Base-by-base conservation (phyloP, 2,329 filamentous ascomycete genomes). In the Fusarium coffeatum region DNA sequence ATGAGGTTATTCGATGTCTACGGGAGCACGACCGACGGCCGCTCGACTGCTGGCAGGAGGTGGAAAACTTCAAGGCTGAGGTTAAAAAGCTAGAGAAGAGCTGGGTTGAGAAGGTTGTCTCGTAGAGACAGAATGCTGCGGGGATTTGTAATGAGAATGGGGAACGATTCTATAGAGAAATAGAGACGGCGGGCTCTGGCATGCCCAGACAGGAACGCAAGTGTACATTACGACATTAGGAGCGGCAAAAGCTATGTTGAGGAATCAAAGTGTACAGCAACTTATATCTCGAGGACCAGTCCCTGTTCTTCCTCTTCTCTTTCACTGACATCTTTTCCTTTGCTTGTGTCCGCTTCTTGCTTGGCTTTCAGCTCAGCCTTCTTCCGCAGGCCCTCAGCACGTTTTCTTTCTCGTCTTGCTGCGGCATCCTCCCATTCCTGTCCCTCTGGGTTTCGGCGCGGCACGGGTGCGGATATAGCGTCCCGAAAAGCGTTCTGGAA, bases 11-110 rank as follows among this genome's bases (percentile, higher is more conserved):
- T 68, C 87, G 88, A 74, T 98, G 95, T 80, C 84, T 98, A 84
- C 86, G 92, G 67, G 86, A 91, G 76, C 91, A 98, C 80, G 94
- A 98, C 81, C 87, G 93, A 70, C 88, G 93, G 80, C 94, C 95
- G 78, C 84, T 98, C 78, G 93, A 98, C 84, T 98, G 95, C 87
- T 98, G 93, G 92, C 87, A 90, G 81, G 94, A 98, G 87, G 93
- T 98, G 25, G 92, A 97, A 83, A 86, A 85, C 22, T 98, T 98
- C 81, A 97, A 94, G 88, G 87, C 88, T 75, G 93, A 97, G 85
- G 94, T 98, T 53, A 89, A 92, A 73, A 89, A 89, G 83, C 81
- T 98, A 81, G 95, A 98, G 87, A 91, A 89, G 82, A 86, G 86
- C 27, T 98, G 97, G 89, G 93, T 98, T 37, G 91, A 97, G 78